Evolutionary conservation across 352 stramenopile genomes (phyloP).

Genomic region (Elongisporangium anandrum): DNA sequence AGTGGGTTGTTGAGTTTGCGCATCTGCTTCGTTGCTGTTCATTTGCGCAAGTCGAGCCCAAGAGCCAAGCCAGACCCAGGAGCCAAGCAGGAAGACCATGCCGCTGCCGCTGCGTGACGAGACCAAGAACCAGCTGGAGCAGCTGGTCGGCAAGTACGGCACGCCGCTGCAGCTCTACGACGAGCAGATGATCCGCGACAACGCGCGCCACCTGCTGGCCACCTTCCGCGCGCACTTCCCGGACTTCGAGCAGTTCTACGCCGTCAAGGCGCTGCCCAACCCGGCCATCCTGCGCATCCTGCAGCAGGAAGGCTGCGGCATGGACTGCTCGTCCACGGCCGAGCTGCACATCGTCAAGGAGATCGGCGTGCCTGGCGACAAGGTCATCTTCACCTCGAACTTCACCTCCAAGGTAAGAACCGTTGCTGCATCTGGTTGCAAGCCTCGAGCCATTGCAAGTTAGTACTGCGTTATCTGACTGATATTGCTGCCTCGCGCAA

Average conservation of each 20-base stretch:
- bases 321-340: constrained; percentile 86
- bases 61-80: neutral
- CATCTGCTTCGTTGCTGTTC: neutral
- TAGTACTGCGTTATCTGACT: neutral
- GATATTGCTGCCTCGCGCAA: neutral
- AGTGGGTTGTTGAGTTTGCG: neutral
- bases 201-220: constrained; percentile 62
- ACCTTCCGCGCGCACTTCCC: constrained; percentile 75
- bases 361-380: constrained; percentile 66
- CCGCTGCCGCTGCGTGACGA: constrained; percentile 42
- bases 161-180: constrained; percentile 89
- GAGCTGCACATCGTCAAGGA: constrained; percentile 79
- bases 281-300: constrained; percentile 85
- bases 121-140: constrained; percentile 49
- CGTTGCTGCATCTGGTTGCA: neutral
- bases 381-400: constrained; percentile 90
- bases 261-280: constrained; percentile 89
- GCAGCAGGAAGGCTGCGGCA: constrained; percentile 77
- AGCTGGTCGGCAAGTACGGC: constrained; percentile 67
- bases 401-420: constrained; percentile 62
- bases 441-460: neutral
- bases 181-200: constrained; percentile 78
- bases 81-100: constrained; percentile 36
- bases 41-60: constrained; percentile 3
- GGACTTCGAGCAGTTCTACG: constrained; percentile 86